A percentile compares a stretch with the other conserved stretches of the same genome.
Conservation (phyloP, 169 alveolate species). For the Plasmodium malariae region DNA sequence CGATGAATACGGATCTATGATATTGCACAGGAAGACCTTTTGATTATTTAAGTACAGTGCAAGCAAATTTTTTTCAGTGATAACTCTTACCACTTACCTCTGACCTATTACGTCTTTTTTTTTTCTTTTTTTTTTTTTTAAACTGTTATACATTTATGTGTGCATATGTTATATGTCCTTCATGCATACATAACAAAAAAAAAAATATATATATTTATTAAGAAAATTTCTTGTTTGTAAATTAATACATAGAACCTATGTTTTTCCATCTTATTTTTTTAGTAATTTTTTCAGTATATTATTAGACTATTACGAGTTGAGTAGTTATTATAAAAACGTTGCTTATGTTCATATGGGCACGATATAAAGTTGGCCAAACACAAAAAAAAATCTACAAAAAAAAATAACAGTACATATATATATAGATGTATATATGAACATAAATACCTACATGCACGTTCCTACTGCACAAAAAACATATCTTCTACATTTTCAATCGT, state of each 20-base stretch:
- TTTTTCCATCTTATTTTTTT: background rate
- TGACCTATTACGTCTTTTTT: background rate
- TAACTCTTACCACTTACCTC: too few species aligned
- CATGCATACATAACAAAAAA: background rate
- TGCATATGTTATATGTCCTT: background rate
- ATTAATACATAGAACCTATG: background rate
- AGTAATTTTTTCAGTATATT: constrained; percentile 1
- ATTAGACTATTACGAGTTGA: background rate
- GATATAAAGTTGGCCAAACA: background rate
- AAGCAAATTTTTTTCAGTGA: background rate
- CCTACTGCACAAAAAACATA: background rate
- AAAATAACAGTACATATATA: background rate
- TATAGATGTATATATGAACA: too few species aligned
- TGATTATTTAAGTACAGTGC: constrained; percentile 1
- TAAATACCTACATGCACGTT: too few species aligned
- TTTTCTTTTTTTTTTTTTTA: background rate
- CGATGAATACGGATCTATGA: constrained; percentile 67
- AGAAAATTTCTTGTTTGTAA: too few species aligned
- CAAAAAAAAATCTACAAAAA: background rate
- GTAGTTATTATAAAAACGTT: background rate
- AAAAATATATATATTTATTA: too few species aligned
- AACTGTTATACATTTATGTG: background rate
- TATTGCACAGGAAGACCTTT: constrained; percentile 67
- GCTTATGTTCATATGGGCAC: background rate
- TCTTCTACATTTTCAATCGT: background rate